Percentiles rank a stretch among this genome's conserved stretches.
Evolutionary conservation across 169 alveolate genomes (phyloP).

Genomic region (Neospora caninum): DNA sequence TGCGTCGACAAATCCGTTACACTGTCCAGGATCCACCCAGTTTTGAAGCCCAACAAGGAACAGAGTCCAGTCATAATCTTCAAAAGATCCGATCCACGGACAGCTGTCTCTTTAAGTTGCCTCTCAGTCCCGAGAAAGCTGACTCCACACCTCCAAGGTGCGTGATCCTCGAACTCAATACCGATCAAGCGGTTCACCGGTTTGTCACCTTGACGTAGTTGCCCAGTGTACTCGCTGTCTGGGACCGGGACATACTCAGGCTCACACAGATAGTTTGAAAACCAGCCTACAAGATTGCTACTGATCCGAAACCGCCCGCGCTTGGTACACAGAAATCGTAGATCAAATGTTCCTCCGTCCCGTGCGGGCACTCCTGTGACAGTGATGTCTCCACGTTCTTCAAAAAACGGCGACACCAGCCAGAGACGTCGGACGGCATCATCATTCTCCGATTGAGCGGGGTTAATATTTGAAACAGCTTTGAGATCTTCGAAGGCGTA

Average conservation of each 20-base stretch:
- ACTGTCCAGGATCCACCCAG: slow-evolving; percentile 46
- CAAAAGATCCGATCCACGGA: slow-evolving; percentile 23
- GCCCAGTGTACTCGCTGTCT: slow-evolving; percentile 15
- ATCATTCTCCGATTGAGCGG: neutral
- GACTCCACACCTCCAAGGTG: slow-evolving; percentile 53
- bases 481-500: slow-evolving; percentile 41
- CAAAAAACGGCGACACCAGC: slow-evolving; percentile 37
- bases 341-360: slow-evolving; percentile 26
- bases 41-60: slow-evolving; percentile 33
- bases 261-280: slow-evolving; percentile 37
- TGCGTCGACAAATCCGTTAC: neutral
- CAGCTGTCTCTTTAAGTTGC: slow-evolving; percentile 4
- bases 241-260: slow-evolving; percentile 31
- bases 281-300: slow-evolving; percentile 29
- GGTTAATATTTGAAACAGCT: neutral
- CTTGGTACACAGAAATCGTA: neutral
- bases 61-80: slow-evolving; percentile 22
- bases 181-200: slow-evolving; percentile 45
- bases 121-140: slow-evolving; percentile 42
- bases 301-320: slow-evolving; percentile 23
- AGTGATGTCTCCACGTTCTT: neutral
- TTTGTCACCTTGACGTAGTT: neutral
- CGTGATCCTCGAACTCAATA: slow-evolving; percentile 37
- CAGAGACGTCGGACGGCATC: slow-evolving; percentile 24
- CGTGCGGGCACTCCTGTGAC: slow-evolving; percentile 50